These are phyloP conservation scores for Agaricus blazei DNA, from an alignment of 768 basidiomycete genomes.

Conservation along the genomic window DNA sequence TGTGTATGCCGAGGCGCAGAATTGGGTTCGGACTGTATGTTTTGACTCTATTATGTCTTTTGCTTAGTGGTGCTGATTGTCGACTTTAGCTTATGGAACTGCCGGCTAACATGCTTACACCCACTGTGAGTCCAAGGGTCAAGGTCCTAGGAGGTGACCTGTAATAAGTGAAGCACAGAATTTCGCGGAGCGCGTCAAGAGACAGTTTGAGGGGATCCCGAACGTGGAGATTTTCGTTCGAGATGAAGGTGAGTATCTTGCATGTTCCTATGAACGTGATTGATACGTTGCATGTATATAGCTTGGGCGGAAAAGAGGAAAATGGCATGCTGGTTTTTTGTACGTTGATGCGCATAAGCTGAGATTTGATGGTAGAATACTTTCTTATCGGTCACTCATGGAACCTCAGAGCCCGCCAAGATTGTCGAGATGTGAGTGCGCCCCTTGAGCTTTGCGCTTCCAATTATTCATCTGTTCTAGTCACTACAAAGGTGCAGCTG, in stretches of 20 bases:
- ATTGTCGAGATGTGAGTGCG: slow-evolving; percentile 72
- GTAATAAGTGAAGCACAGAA: slow-evolving; percentile 28
- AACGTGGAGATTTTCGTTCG: slow-evolving; percentile 67
- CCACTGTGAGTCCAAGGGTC: slow-evolving; percentile 45
- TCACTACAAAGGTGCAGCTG: slow-evolving; percentile 71
- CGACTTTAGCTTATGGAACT: slow-evolving; percentile 67
- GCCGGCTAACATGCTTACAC: slow-evolving; percentile 84
- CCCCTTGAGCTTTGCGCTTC: neutral
- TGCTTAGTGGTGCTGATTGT: neutral
- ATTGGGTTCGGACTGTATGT: slow-evolving; percentile 69
- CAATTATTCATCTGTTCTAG: slow-evolving; percentile 26
- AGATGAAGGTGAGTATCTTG: slow-evolving; percentile 55
- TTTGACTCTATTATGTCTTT: neutral
- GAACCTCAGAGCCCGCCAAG: slow-evolving; percentile 79
- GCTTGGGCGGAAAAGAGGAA: slow-evolving; percentile 81
- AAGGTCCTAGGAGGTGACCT: neutral
- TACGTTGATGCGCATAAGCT: neutral
- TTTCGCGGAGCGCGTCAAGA: slow-evolving; percentile 67
- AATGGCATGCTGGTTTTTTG: slow-evolving; percentile 47
- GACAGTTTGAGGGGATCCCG: slow-evolving; percentile 58
- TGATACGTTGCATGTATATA: slow-evolving; percentile 19
- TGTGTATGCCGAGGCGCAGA: slow-evolving; percentile 73
- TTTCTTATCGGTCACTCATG: slow-evolving; percentile 84
- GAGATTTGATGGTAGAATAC: slow-evolving; percentile 45
- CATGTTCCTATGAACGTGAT: neutral